Evolutionary conservation across 2,329 filamentous ascomycete species (phyloP).

Genomic region (Trichoderma atrobrunneum): DNA sequence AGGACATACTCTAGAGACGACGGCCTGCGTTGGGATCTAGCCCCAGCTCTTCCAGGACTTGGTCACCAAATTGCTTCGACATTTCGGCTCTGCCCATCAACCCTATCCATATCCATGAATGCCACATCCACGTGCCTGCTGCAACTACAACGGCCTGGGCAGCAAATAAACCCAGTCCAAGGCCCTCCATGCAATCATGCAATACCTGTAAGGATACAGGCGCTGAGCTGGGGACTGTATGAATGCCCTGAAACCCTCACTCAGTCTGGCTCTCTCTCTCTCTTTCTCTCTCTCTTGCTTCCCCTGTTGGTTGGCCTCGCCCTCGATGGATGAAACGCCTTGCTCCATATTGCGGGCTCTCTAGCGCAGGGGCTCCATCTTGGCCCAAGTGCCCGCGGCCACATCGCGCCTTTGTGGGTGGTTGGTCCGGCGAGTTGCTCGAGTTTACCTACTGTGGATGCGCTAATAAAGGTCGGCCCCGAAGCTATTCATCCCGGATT

Average conservation of each 20-base stretch:
- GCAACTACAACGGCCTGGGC: not conserved
- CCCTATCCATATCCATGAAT: not conserved
- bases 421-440: not conserved
- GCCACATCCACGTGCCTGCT: not conserved
- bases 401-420: slow-evolving; percentile 16
- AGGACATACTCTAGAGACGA: not conserved
- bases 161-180: not conserved
- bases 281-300: not conserved
- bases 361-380: slow-evolving; percentile 14
- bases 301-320: not conserved
- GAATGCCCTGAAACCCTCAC: not conserved
- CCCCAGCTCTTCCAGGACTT: not conserved
- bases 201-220: not conserved
- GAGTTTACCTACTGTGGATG: slow-evolving; percentile 3
- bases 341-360: slow-evolving; percentile 9
- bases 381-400: slow-evolving; percentile 14
- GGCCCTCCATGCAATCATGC: not conserved
- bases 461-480: slow-evolving; percentile 8
- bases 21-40: not conserved
- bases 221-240: not conserved
- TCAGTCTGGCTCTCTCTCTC: not conserved
- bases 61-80: not conserved
- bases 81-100: not conserved
- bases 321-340: not conserved
- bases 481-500: not conserved